These are phyloP conservation scores for Colletotrichum brevisporum DNA, from an alignment of 2,329 filamentous ascomycete genomes.

Conservation along the genomic window DNA sequence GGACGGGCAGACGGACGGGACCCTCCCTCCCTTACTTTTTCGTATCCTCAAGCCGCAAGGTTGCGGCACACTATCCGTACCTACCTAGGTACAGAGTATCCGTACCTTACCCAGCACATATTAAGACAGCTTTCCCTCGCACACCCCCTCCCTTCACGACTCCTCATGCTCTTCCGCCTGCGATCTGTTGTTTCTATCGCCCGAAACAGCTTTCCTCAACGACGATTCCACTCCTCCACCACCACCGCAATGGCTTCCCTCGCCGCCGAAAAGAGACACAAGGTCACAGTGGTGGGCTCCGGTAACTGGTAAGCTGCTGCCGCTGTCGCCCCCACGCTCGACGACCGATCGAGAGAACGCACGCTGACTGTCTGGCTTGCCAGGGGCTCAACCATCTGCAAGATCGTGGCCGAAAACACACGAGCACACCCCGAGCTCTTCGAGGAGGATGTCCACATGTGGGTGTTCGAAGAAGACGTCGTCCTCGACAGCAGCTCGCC, in stretches of 20 bases:
- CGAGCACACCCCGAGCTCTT: slow-evolving; percentile 84
- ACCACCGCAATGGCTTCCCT: slow-evolving; percentile 50
- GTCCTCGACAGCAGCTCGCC: slow-evolving; percentile 79
- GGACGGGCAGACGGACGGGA: neutral
- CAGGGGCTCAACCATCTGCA: slow-evolving; percentile 97
- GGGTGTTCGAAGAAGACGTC: slow-evolving; percentile 97
- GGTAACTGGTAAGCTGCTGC: slow-evolving; percentile 83
- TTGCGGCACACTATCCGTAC: neutral
- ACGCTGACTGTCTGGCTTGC: slow-evolving; percentile 27
- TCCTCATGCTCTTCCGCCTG: slow-evolving; percentile 41
- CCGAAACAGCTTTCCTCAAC: slow-evolving; percentile 33
- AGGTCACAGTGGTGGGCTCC: slow-evolving; percentile 93
- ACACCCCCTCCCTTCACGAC: slow-evolving; percentile 13
- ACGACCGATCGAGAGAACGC: no score
- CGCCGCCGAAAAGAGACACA: slow-evolving; percentile 80
- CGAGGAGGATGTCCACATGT: slow-evolving; percentile 94
- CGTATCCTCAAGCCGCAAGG: neutral
- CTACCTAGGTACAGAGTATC: neutral
- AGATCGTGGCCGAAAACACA: slow-evolving; percentile 96
- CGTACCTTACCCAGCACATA: slow-evolving; percentile 15
- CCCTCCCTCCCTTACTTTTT: slow-evolving; percentile 30
- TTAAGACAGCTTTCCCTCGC: slow-evolving; percentile 31
- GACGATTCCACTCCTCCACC: slow-evolving; percentile 25
- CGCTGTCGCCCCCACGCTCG: neutral
- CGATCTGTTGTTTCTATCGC: slow-evolving; percentile 35